phyloP scores from a whole-genome alignment of 129 eudicot species.

The Smallanthus sonchifolius region DNA sequence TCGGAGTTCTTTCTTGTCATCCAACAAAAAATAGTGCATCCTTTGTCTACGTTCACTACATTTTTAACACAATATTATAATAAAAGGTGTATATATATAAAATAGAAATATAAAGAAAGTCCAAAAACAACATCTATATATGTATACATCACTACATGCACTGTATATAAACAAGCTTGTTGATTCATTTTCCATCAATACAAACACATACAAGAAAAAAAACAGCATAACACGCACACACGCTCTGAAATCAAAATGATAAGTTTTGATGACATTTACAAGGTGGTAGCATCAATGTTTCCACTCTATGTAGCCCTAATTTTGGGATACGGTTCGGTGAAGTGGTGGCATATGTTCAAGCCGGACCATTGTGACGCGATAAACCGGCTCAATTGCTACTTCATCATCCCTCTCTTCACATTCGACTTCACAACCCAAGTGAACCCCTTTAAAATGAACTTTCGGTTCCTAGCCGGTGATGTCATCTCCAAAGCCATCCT shows the following conservation, averaged over 20 bases:
- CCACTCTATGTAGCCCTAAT: slow-evolving; percentile 53
- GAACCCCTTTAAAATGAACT: slow-evolving; percentile 53
- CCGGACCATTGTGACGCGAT: slow-evolving; percentile 64
- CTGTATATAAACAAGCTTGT: slow-evolving; percentile 5
- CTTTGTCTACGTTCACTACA: background rate
- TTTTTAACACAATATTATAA: background rate
- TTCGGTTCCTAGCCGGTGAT: slow-evolving; percentile 42
- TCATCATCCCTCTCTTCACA: slow-evolving; percentile 56
- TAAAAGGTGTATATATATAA: background rate
- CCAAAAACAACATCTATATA: background rate
- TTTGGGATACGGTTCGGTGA: slow-evolving; percentile 54
- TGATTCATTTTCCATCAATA: background rate
- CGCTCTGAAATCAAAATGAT: slow-evolving; percentile 33
- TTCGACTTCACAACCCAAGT: slow-evolving; percentile 47
- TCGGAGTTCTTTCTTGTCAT: background rate
- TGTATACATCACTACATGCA: background rate
- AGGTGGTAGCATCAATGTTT: slow-evolving; percentile 49
- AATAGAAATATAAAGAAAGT: background rate
- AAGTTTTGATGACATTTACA: slow-evolving; percentile 50
- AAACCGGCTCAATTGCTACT: slow-evolving; percentile 49
- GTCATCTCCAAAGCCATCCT: slow-evolving; percentile 36
- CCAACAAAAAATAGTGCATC: background rate
- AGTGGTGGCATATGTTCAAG: slow-evolving; percentile 63
- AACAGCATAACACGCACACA: background rate
- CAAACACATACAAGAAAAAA: background rate